A percentile compares a stretch with the other conserved stretches of the same genome.
phyloP scores from a whole-genome alignment of 495 filamentous ascomycete species.

The Neurospora terricola region DNA sequence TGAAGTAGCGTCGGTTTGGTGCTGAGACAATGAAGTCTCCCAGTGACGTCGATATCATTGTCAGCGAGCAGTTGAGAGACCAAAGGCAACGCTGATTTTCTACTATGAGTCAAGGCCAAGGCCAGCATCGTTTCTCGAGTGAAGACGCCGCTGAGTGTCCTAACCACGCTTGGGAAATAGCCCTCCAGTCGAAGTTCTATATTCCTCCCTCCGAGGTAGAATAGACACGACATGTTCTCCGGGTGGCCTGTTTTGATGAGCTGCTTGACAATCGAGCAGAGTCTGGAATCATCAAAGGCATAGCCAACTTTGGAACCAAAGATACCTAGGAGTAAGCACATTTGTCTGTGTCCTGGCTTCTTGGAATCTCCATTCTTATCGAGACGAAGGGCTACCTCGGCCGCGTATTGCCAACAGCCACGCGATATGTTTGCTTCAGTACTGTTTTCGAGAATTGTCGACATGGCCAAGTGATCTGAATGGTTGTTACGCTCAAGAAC shows the following conservation, averaged over 20 bases:
- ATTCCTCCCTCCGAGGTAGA: not conserved
- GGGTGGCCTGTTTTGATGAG: not conserved
- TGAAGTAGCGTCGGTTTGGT: slow-evolving; percentile 2
- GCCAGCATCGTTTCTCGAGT: slow-evolving; percentile 1
- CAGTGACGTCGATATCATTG: not conserved
- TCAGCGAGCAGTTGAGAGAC: not conserved
- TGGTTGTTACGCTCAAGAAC: not conserved
- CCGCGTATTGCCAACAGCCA: slow-evolving; percentile 4
- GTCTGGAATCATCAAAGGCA: not conserved
- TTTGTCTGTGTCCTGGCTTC: not conserved
- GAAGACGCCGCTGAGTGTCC: not conserved
- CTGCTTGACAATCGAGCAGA: not conserved
- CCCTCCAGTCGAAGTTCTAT: not conserved
- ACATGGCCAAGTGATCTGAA: not conserved
- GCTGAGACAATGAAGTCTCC: not conserved
- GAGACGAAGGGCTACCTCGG: not conserved
- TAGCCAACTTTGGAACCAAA: not conserved
- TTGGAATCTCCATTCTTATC: not conserved
- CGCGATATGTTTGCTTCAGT: slow-evolving; percentile 1
- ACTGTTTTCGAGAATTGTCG: not conserved
- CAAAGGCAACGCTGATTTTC: not conserved
- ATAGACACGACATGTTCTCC: not conserved
- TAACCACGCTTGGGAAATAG: not conserved
- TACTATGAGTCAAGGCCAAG: not conserved
- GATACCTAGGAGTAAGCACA: not conserved